Evolutionary conservation across 352 stramenopile species (phyloP).

Genomic region (Phytopythium litorale): DNA sequence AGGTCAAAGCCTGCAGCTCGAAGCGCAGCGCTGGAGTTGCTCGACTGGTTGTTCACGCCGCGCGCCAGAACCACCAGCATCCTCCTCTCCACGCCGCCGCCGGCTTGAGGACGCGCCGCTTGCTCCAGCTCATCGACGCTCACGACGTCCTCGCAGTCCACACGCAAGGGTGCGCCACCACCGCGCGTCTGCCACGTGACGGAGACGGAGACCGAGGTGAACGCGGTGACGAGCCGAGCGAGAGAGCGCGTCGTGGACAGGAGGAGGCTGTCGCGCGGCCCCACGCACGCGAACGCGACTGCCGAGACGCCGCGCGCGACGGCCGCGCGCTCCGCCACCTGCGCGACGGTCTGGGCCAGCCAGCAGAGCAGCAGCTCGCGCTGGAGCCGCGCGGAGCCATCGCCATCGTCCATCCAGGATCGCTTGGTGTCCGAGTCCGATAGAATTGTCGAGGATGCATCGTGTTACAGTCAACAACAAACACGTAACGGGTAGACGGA

Average conservation of each 20-base stretch:
- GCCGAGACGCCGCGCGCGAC: slow-evolving; percentile 3
- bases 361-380: slow-evolving; percentile 35
- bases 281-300: slow-evolving; percentile 22
- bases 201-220: not conserved
- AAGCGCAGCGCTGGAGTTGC: not conserved
- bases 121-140: slow-evolving; percentile 8
- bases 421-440: not conserved
- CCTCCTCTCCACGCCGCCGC: not conserved
- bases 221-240: not conserved
- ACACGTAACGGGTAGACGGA: too few species aligned
- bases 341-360: slow-evolving; percentile 29
- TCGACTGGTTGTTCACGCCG: not conserved
- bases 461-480: too few species aligned
- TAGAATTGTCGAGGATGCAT: too few species aligned
- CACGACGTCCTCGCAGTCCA: slow-evolving; percentile 9
- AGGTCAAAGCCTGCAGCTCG: not conserved
- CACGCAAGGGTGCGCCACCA: not conserved
- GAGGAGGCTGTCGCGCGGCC: slow-evolving; percentile 3
- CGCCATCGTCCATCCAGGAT: slow-evolving; percentile 4
- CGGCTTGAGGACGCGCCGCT: not conserved
- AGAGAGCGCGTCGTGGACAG: slow-evolving; percentile 11
- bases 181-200: not conserved
- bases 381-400: slow-evolving; percentile 8
- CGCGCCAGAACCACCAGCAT: slow-evolving; percentile 14
- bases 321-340: slow-evolving; percentile 25